Base-by-base conservation (phyloP, 169 alveolate genomes). In the Neospora caninum region DNA sequence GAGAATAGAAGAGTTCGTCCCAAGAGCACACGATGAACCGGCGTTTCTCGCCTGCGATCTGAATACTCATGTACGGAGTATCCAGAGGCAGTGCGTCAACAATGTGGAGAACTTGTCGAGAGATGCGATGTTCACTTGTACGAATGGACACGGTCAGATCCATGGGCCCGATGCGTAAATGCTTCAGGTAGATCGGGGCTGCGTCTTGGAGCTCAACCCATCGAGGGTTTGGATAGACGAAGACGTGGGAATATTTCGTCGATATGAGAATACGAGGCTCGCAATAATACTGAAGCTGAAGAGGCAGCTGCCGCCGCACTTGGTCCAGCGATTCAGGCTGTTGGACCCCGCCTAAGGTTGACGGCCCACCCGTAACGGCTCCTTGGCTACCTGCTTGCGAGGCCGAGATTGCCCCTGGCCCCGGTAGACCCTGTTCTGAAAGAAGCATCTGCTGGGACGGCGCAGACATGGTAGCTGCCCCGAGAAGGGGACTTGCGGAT, bases 81-180 rank as follows among this genome's bases (percentile, higher is more conserved):
- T 98, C 99, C 69, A 98, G 94, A n/a, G 99, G 99, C 88, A 98
- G 94, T 9, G 98, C 97, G 80, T 98, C 99, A 91, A 97, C 96
- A 39, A 98, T 94, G 94, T 97, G 97, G 97, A 98, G 92, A 39
- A 98, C 97, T 69, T 96, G 97, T 80, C 99, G 95, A 27, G 98
- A 86, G 82, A 98, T 95, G 88, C 97, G 94, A 64, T 97, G 97
- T 43, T 97, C 99, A 34, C 99, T 97, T 27, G 99, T 98, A 70
- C 99, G 95, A 25, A 98, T 97, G 36, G 99, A 97, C 82, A 97
- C 96, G 31, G 97, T 97, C 67, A 98, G 96, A 38, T 96, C 96
- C 41, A 98, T 96, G 9, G 98, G 98, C 89, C 97, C 96, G 78
- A 98, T 97, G 64, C 95, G 96, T 88, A 98, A 93, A 9, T 95